phyloP scores from a whole-genome alignment of 345 rosid genomes.

The Jatropha curcas region DNA sequence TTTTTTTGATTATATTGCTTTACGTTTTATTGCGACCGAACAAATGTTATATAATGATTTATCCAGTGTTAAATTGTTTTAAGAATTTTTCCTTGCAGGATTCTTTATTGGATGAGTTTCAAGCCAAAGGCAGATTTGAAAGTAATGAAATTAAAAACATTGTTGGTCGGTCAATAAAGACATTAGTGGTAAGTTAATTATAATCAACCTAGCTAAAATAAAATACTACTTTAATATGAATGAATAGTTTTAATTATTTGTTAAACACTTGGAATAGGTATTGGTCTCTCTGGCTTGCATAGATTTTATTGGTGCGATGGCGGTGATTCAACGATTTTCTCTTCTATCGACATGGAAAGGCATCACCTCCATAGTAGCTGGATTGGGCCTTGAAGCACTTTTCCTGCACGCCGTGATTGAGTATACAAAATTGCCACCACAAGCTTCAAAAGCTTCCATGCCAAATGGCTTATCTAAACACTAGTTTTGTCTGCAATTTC shows the following conservation, averaged over 20 bases:
- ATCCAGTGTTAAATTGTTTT: too few species aligned
- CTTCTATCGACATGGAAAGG: conserved; percentile 3
- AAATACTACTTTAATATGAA: too few species aligned
- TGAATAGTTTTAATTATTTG: not conserved
- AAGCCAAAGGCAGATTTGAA: not conserved
- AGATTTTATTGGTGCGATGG: not conserved
- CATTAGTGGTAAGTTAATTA: not conserved
- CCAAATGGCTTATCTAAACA: too few species aligned
- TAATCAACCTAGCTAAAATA: too few species aligned
- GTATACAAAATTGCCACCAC: conserved; percentile 1
- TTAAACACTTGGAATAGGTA: not conserved
- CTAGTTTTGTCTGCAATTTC: too few species aligned
- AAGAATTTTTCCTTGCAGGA: too few species aligned
- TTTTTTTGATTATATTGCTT: too few species aligned
- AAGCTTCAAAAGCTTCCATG: not conserved
- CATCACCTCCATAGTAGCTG: not conserved
- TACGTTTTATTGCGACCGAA: too few species aligned
- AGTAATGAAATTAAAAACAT: not conserved
- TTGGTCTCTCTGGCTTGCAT: not conserved
- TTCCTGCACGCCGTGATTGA: not conserved
- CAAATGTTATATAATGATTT: too few species aligned
- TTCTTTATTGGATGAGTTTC: not conserved
- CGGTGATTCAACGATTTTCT: not conserved
- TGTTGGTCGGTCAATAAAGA: not conserved
- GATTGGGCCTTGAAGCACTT: not conserved